These are phyloP conservation scores for Aureobasidium sp. DNA, from an alignment of 2,329 filamentous ascomycete species.

Conservation along the genomic window DNA sequence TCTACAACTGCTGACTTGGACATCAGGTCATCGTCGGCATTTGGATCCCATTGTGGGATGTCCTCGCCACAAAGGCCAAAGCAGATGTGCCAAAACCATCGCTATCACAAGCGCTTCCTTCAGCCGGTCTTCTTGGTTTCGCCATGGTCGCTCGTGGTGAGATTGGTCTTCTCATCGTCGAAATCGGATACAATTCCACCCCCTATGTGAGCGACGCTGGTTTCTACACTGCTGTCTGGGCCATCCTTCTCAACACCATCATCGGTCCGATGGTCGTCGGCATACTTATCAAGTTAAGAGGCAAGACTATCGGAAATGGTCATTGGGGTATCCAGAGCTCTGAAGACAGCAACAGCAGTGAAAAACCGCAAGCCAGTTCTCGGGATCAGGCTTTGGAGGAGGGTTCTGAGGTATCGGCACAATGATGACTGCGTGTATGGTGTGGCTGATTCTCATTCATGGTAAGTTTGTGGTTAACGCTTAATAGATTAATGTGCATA, in stretches of 20 bases:
- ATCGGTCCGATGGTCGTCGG: constrained; percentile 22
- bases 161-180: constrained; percentile 24
- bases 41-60: constrained; percentile 16
- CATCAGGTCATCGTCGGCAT: constrained; percentile 13
- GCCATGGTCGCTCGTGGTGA: constrained; percentile 25
- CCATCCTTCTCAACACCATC: constrained; percentile 22
- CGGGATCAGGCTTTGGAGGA: background rate
- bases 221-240: constrained; percentile 23
- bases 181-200: constrained; percentile 24
- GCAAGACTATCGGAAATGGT: constrained; percentile 18
- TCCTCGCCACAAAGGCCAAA: background rate
- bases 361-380: background rate
- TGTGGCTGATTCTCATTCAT: too few species aligned
- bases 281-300: constrained; percentile 20
- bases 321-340: constrained; percentile 12
- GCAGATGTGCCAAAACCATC: background rate
- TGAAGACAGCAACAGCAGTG: background rate
- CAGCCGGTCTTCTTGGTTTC: constrained; percentile 18
- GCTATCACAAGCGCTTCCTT: background rate
- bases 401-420: background rate
- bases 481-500: too few species aligned
- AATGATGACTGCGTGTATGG: too few species aligned
- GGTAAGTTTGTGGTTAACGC: too few species aligned
- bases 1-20: background rate
- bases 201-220: constrained; percentile 20